phyloP scores from a whole-genome alignment of 2,329 filamentous ascomycete genomes.

The Thermoascus crustaceus region DNA sequence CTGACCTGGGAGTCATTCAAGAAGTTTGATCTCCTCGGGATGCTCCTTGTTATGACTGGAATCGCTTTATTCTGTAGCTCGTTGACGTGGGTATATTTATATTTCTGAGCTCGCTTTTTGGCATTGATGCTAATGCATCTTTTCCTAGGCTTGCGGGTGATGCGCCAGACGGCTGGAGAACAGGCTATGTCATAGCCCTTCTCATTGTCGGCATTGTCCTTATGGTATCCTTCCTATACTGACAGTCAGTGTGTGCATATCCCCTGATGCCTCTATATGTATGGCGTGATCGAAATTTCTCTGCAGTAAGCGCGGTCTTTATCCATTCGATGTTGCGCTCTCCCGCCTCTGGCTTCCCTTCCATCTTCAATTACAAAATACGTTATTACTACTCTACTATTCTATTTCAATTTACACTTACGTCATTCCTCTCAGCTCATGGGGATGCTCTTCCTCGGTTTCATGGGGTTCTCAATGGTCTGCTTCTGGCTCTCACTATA shows the following conservation, averaged over 20 bases:
- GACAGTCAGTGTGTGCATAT: slow-evolving; percentile 48
- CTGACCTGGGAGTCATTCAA: slow-evolving; percentile 43
- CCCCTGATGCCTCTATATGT: slow-evolving; percentile 49
- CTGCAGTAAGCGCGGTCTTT: slow-evolving; percentile 39
- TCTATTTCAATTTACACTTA: neutral
- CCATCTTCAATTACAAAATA: neutral
- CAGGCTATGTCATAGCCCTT: slow-evolving; percentile 54
- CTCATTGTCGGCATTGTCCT: slow-evolving; percentile 52
- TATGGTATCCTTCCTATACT: slow-evolving; percentile 51
- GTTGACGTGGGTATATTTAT: slow-evolving; percentile 47
- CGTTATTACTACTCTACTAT: too few species aligned
- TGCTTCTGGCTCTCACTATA: slow-evolving; percentile 59
- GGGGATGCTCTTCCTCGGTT: slow-evolving; percentile 49
- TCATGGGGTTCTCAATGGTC: slow-evolving; percentile 53
- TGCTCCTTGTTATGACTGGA: slow-evolving; percentile 53
- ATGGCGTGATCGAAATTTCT: slow-evolving; percentile 57
- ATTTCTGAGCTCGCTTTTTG: too few species aligned
- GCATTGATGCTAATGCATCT: too few species aligned
- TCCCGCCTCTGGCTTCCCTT: neutral
- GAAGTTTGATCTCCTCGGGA: slow-evolving; percentile 55
- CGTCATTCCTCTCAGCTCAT: slow-evolving; percentile 43
- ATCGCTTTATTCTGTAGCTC: slow-evolving; percentile 58
- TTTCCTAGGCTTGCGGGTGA: slow-evolving; percentile 40
- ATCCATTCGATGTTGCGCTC: neutral
- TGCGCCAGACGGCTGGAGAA: slow-evolving; percentile 55